These are phyloP conservation scores for Encephalitozoon hellem DNA, from an alignment of 371 early-diverging fungal genomes.

Conservation along the genomic window DNA sequence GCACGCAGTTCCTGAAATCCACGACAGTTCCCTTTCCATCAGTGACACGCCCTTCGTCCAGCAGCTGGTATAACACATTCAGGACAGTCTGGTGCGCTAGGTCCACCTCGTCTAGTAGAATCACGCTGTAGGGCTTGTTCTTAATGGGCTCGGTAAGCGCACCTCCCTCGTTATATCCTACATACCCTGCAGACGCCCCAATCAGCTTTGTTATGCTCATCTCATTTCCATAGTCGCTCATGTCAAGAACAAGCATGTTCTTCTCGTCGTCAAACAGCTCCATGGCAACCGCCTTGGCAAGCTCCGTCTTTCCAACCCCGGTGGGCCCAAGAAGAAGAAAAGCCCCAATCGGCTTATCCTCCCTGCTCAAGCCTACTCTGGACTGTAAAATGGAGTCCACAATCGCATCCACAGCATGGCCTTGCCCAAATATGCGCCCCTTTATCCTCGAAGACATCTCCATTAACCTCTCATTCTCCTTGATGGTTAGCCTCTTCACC, in stretches of 20 bases:
- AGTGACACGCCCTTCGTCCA: constrained; percentile 75
- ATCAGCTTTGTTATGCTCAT: constrained; percentile 73
- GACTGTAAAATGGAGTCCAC: constrained; percentile 70
- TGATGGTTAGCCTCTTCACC: constrained; percentile 67
- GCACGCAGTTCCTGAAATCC: constrained; percentile 70
- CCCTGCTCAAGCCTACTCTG: constrained; percentile 71
- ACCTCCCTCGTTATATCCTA: constrained; percentile 73
- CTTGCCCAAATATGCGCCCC: constrained; percentile 73
- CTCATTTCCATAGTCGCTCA: constrained; percentile 78
- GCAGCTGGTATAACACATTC: constrained; percentile 70
- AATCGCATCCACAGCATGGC: constrained; percentile 69
- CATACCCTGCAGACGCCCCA: constrained; percentile 78
- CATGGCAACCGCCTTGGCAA: constrained; percentile 74
- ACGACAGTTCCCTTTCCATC: constrained; percentile 70
- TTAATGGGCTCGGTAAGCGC: constrained; percentile 77
- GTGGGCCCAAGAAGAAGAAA: constrained; percentile 83
- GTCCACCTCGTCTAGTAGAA: constrained; percentile 80
- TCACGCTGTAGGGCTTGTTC: constrained; percentile 74
- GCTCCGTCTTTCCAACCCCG: constrained; percentile 79
- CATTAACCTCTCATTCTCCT: constrained; percentile 72
- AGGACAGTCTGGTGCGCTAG: constrained; percentile 74
- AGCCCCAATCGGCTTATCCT: constrained; percentile 72
- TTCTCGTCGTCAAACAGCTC: constrained; percentile 75
- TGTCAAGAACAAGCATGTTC: constrained; percentile 75
- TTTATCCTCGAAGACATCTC: constrained; percentile 68